These are phyloP conservation scores for Penstemon eatonii DNA, from an alignment of 257 asterid species.

Conservation along the genomic window DNA sequence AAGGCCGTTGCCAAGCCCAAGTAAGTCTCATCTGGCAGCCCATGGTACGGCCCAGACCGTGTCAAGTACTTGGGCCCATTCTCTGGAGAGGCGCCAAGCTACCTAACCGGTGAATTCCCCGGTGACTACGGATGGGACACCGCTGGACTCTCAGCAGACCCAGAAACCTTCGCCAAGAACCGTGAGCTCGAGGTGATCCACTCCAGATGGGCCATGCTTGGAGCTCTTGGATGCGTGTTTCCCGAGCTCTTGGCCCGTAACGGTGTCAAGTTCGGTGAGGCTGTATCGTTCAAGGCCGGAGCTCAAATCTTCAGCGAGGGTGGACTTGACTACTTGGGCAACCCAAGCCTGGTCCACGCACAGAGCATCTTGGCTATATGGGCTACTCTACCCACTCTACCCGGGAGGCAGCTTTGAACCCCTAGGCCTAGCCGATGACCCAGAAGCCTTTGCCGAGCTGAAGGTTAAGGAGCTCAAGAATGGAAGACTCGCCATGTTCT, in stretches of 20 bases:
- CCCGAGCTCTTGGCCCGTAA: constrained; percentile 77
- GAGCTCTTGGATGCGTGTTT: constrained; percentile 80
- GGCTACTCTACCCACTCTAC: constrained; percentile 68
- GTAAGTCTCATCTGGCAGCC: constrained; percentile 41
- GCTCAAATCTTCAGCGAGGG: constrained; percentile 69
- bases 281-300: constrained; percentile 85
- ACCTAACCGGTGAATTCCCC: constrained; percentile 67
- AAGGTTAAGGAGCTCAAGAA: constrained; percentile 67
- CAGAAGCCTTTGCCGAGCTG: constrained; percentile 62
- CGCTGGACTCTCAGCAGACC: constrained; percentile 68
- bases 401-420: constrained; percentile 68
- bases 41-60: constrained; percentile 76
- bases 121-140: constrained; percentile 84
- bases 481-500: constrained; percentile 62
- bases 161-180: constrained; percentile 77
- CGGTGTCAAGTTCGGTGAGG: constrained; percentile 77
- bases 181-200: constrained; percentile 77
- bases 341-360: constrained; percentile 76
- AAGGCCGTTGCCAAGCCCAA: constrained; percentile 11
- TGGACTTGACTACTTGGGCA: constrained; percentile 71
- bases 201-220: constrained; percentile 79
- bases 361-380: constrained; percentile 79
- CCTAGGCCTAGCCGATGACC: constrained; percentile 57
- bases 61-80: constrained; percentile 69
- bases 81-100: constrained; percentile 68